These are phyloP conservation scores for Ganoderma sinense DNA, from an alignment of 1,284 basidiomycete genomes.

Conservation along the genomic window DNA sequence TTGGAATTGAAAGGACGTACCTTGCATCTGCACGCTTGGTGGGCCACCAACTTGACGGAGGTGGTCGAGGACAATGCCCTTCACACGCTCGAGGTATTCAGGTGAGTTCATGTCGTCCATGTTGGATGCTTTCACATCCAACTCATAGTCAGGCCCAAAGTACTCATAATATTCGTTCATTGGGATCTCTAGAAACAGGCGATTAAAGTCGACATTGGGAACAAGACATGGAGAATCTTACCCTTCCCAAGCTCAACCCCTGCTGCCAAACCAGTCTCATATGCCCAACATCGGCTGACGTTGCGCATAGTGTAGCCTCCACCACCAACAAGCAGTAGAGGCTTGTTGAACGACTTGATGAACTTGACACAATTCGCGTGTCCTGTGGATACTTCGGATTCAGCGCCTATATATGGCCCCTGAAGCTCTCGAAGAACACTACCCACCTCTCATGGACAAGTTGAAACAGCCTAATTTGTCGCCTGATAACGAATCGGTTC, in stretches of 20 bases:
- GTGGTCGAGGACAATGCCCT: slow-evolving; percentile 92
- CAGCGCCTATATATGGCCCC: not conserved
- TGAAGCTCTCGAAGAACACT: not conserved
- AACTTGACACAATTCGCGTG: slow-evolving; percentile 98
- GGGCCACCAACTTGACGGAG: slow-evolving; percentile 85
- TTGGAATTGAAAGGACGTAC: slow-evolving; percentile 48
- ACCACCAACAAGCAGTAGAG: slow-evolving; percentile 92
- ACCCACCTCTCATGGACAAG: slow-evolving; percentile 90
- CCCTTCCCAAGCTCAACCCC: slow-evolving; percentile 92
- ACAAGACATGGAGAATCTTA: slow-evolving; percentile 40
- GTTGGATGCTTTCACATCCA: slow-evolving; percentile 97
- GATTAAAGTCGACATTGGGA: not conserved
- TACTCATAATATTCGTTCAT: slow-evolving; percentile 99
- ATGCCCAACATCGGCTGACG: slow-evolving; percentile 97
- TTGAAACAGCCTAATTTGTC: slow-evolving; percentile 98
- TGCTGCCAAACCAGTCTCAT: slow-evolving; percentile 96
- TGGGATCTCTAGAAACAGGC: slow-evolving; percentile 76
- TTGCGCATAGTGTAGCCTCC: slow-evolving; percentile 99
- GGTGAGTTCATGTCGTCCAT: slow-evolving; percentile 96
- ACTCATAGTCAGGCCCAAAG: slow-evolving; percentile 96
- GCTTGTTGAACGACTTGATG: slow-evolving; percentile 96
- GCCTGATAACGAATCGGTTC: slow-evolving; percentile 97
- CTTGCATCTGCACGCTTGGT: slow-evolving; percentile 89
- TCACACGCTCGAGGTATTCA: slow-evolving; percentile 93
- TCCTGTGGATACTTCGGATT: slow-evolving; percentile 50